Base-by-base conservation (phyloP, 768 basidiomycete genomes). In the Suillus subluteus region DNA sequence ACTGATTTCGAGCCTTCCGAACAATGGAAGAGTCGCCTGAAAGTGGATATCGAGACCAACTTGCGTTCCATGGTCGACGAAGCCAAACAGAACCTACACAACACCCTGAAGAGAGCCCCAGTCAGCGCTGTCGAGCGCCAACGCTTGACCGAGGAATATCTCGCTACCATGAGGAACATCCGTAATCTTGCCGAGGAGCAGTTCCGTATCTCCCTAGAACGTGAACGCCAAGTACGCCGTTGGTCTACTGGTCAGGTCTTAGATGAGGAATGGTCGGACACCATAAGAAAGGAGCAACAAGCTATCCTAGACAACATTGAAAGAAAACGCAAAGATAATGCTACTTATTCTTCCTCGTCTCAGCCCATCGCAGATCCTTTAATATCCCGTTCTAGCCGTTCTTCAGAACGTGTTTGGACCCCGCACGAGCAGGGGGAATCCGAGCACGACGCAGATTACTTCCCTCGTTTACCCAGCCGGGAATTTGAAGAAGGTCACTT, bases 61-160 rank as follows among this genome's bases (percentile, higher is more conserved):
- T 72, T 81, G 62, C 72, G 69, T 48, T 71, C 75, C 58, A 74
- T 76, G 69, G 83, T 90, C 67, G 83, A 88, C 63, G 89, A 90
- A 66, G 86, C 91, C n/a, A 88, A 88, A 76, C 82, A 86, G 65
- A 86, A 85, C 66, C 76, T 86, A 44, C 82, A 86, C 43, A 75
- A 78, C 16, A 83, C 87, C 73, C 79, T 92, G 16, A 80, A 81
- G 72, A 75, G 82, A 76, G 71, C 74, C 65, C 67, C 84, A 73
- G 70, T 79, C 65, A 62, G 70, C 48, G 75, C 72, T 4, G 65
- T 69, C 21, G 70, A 76, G 52, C 78, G 82, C 7, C 75, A 82
- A 16, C 76, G 74, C n/a, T 72, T 86, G 43, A 71, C 69, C 69
- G 62, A 72, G 0, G 82, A 86, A 46, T 82, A 83, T 70, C 69